A percentile compares a stretch with the other conserved stretches of the same genome.
Conservation (phyloP, 2,329 filamentous ascomycete genomes). For the Botrytis porri region DNA sequence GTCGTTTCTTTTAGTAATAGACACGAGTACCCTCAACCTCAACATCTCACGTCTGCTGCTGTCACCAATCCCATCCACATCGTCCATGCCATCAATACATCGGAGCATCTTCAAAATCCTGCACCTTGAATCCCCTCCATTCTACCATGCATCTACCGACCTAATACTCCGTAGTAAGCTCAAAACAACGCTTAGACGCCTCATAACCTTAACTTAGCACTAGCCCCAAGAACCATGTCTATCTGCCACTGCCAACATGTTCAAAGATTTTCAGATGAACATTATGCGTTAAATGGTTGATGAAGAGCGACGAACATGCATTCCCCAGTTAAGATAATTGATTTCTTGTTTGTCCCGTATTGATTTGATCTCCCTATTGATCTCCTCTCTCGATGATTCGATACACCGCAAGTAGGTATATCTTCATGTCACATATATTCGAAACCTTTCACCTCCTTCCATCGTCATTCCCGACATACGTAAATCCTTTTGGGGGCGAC, state of each 20-base stretch:
- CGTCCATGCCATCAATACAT: neutral
- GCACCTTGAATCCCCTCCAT: neutral
- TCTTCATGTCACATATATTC: conserved; percentile 8
- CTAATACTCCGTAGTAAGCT: neutral
- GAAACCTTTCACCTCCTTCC: neutral
- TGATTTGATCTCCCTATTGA: neutral
- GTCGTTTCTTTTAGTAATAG: neutral
- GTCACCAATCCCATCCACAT: neutral
- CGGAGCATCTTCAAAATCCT: neutral
- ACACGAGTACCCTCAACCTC: neutral
- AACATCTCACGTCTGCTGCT: neutral
- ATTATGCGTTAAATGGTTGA: neutral
- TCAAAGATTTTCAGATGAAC: neutral
- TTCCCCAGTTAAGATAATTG: neutral
- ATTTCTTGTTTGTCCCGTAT: neutral
- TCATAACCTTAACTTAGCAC: conserved; percentile 3
- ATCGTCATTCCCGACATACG: neutral
- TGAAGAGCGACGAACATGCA: neutral
- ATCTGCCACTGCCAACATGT: neutral
- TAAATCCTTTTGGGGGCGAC: conserved; percentile 21
- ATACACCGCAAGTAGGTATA: neutral
- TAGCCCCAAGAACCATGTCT: neutral
- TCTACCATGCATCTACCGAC: neutral
- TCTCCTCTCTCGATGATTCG: neutral
- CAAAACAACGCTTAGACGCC: conserved; percentile 3